Evolutionary conservation across 176 grass and related monocot species (phyloP), one percentile per base, ranked within the genome.

Genomic region (Hsuehochloa calcarea): DNA sequence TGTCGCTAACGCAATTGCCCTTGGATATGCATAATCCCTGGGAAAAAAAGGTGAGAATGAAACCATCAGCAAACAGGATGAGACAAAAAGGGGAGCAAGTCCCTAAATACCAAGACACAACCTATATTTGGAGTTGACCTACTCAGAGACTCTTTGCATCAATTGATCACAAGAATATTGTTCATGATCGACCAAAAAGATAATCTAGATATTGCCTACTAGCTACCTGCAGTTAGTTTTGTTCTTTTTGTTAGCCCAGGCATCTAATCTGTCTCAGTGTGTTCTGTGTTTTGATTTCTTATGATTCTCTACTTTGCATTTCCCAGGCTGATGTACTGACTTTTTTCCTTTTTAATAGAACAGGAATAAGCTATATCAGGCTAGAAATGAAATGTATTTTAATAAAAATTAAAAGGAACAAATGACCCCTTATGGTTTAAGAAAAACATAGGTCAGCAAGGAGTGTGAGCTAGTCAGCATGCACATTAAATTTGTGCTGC

Each of bases 21-120:
- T 94, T 66, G 95, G 95, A 86, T 92, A 91, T 44, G 95, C 90
- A 45, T 85, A 83, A 68, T 97, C 92, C 93, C 95, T 97, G 78
- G n/a, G n/a, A 68, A 85, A 70, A 58, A 20, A 59, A 59, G 31
- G 6, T 67, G 12, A 51, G 35, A 78, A n/a, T 41, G 26, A 62
- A 65, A 72, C 43, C 37, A 72, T 73, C n/a, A 56, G 8, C 4
- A 23, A 6, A 74, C 10, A 73, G 72, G 22, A 50, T 58, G 20
- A 73, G 66, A 74, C 11, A 37, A 67, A 37, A 72, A 2, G 7
- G 14, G 37, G 19, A 5, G 8, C 19, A 69, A 15, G 15, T 41
- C 20, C 27, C 10, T 59, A 23, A 60, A 31, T 58, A 82, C 5
- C 54, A 19, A 80, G 29, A 69, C 12, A 34, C 20, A 59, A 22